Percentiles rank a stretch among this genome's conserved stretches.
These are phyloP conservation scores for Thuja plicata DNA, from an alignment of 83 land plant species.

Conservation along the genomic window DNA sequence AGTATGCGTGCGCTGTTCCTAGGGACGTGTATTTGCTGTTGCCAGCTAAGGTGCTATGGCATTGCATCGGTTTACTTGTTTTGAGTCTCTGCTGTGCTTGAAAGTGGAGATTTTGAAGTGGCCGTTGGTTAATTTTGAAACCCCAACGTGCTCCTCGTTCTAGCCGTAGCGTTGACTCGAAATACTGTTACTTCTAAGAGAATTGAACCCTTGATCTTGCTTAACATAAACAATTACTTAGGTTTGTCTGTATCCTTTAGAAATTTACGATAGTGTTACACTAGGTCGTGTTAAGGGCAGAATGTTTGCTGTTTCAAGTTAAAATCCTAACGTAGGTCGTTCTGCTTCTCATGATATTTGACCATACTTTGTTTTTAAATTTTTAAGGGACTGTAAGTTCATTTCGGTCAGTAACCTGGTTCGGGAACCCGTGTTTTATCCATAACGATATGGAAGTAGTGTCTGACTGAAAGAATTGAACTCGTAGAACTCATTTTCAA, in stretches of 20 bases:
- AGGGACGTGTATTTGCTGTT: neutral
- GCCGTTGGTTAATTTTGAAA: neutral
- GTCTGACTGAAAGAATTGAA: neutral
- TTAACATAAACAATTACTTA: neutral
- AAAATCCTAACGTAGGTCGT: neutral
- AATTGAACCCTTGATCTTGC: neutral
- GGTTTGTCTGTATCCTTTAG: neutral
- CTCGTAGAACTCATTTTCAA: neutral
- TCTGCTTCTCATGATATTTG: neutral
- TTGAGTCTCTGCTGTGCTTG: neutral
- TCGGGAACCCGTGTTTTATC: neutral
- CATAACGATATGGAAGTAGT: neutral
- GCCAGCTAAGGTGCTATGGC: neutral
- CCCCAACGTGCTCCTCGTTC: neutral
- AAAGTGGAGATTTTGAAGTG: neutral
- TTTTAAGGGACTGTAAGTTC: neutral
- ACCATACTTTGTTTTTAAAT: neutral
- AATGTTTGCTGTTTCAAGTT: neutral
- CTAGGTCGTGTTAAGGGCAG: neutral
- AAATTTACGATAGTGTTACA: neutral
- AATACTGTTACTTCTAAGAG: neutral
- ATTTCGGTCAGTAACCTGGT: neutral
- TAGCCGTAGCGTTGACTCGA: neutral
- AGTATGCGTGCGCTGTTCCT: neutral
- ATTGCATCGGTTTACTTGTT: neutral